A percentile compares a stretch with the other conserved stretches of the same genome.
Conservation (phyloP, 2,329 filamentous ascomycete species). For the Drechmeria coniospora region DNA sequence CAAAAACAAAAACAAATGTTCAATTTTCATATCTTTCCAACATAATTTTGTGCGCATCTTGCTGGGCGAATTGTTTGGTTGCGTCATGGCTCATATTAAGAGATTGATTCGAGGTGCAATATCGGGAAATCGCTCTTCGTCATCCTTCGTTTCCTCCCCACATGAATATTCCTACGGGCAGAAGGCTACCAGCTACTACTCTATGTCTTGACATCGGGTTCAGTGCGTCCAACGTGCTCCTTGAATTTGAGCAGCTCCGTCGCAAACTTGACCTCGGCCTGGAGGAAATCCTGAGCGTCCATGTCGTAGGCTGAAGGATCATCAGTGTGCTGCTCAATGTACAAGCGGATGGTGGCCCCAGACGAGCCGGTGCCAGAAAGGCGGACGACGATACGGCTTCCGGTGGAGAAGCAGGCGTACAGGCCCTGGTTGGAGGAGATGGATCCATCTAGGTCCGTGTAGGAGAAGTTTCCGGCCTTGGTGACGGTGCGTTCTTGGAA, state of each 20-base stretch:
- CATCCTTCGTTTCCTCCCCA: conserved; percentile 1
- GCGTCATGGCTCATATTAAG: too few relatives aligned
- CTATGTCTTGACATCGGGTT: conserved; percentile 94
- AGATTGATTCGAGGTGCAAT: too few relatives aligned
- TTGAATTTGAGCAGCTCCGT: conserved; percentile 81
- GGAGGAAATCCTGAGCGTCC: conserved; percentile 87
- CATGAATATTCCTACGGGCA: background rate
- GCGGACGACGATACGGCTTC: conserved; percentile 87
- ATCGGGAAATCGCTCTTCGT: too few relatives aligned
- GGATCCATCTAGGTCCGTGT: conserved; percentile 96
- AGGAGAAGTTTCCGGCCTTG: conserved; percentile 91
- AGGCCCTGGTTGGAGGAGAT: conserved; percentile 93
- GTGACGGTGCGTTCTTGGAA: conserved; percentile 56
- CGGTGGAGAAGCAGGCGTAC: conserved; percentile 85
- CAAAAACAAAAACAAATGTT: too few relatives aligned
- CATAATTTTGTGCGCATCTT: too few relatives aligned
- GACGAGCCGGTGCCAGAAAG: conserved; percentile 90
- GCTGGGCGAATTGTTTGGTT: too few relatives aligned
- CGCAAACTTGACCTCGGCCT: conserved; percentile 75
- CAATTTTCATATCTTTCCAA: too few relatives aligned
- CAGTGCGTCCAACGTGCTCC: conserved; percentile 79
- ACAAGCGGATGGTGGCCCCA: conserved; percentile 89
- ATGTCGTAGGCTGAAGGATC: conserved; percentile 63
- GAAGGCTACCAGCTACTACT: background rate
- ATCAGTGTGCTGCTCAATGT: conserved; percentile 87